Evolutionary conservation across 2,329 filamentous ascomycete species (phyloP).

Genomic region (Teratosphaeria epicoccoides): DNA sequence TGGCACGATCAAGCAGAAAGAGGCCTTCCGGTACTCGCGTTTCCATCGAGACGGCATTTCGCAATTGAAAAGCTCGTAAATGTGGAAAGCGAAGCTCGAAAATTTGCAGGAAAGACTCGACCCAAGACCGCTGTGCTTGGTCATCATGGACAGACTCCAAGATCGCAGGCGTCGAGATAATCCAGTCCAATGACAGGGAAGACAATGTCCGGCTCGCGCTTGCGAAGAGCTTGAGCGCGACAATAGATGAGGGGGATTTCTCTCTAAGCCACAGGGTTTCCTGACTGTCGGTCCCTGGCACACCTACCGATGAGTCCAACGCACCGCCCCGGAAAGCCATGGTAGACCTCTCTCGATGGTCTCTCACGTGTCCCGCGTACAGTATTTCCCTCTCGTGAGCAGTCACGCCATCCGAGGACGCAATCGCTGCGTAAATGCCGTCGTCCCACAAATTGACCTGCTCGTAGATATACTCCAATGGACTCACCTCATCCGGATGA

Average conservation of each 20-base stretch:
- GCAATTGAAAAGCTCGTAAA: constrained; percentile 35
- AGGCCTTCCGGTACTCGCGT: constrained; percentile 28
- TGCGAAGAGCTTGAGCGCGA: constrained; percentile 11
- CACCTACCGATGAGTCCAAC: not conserved
- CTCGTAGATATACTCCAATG: constrained; percentile 3
- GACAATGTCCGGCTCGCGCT: constrained; percentile 19
- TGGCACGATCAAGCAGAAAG: constrained; percentile 24
- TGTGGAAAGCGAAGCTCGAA: constrained; percentile 32
- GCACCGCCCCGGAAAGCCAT: not conserved
- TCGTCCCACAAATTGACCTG: constrained; percentile 9
- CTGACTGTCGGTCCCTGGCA: not conserved
- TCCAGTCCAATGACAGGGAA: constrained; percentile 28
- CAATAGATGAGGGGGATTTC: constrained; percentile 12
- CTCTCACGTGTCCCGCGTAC: not conserved
- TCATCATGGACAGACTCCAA: not conserved
- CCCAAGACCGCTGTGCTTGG: constrained; percentile 6
- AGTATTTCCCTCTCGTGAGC: not conserved
- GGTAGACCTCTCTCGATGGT: not conserved
- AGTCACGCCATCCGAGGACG: not conserved
- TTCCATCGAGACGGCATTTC: constrained; percentile 32
- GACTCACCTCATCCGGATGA: constrained; percentile 1
- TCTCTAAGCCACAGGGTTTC: constrained; percentile 5
- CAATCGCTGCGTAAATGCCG: constrained; percentile 10
- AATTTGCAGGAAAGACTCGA: constrained; percentile 21
- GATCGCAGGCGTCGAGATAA: constrained; percentile 11